These are phyloP conservation scores for Vitis amurensis DNA, from an alignment of 164 flowering plant species.

Conservation along the genomic window DNA sequence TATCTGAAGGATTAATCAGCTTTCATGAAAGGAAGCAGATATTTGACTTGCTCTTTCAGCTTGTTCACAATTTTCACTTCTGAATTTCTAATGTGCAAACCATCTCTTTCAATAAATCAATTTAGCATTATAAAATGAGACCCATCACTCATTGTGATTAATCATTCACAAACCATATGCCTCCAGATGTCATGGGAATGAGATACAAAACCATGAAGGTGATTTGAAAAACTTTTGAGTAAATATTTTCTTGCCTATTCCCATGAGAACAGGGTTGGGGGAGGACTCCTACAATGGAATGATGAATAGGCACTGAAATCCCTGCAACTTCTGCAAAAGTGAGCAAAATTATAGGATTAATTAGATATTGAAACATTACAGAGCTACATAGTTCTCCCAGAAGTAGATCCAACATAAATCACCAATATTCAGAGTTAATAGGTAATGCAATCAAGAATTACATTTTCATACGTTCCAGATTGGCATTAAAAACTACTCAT, in stretches of 20 bases:
- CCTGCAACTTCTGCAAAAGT: slow-evolving; percentile 58
- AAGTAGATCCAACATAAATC: not conserved
- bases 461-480: too few relatives aligned
- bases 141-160: not conserved
- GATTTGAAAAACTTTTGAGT: slow-evolving; percentile 9
- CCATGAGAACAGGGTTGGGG: slow-evolving; percentile 72
- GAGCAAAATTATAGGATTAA: slow-evolving; percentile 6
- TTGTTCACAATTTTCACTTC: too few relatives aligned
- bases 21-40: too few relatives aligned
- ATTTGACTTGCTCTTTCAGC: too few relatives aligned
- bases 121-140: not conserved
- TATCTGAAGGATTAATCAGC: too few relatives aligned
- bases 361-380: not conserved
- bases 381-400: not conserved
- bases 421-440: not conserved
- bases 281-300: slow-evolving; percentile 74
- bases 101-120: not conserved
- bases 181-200: not conserved
- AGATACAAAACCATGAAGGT: slow-evolving; percentile 7
- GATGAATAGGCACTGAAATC: slow-evolving; percentile 37
- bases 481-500: too few relatives aligned
- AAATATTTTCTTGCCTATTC: slow-evolving; percentile 54
- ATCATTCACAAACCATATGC: not conserved
- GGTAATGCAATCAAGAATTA: too few relatives aligned
- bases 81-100: too few relatives aligned